These are phyloP conservation scores for Petunia hybrid DNA, from an alignment of 305 asterid species.

Conservation along the genomic window DNA sequence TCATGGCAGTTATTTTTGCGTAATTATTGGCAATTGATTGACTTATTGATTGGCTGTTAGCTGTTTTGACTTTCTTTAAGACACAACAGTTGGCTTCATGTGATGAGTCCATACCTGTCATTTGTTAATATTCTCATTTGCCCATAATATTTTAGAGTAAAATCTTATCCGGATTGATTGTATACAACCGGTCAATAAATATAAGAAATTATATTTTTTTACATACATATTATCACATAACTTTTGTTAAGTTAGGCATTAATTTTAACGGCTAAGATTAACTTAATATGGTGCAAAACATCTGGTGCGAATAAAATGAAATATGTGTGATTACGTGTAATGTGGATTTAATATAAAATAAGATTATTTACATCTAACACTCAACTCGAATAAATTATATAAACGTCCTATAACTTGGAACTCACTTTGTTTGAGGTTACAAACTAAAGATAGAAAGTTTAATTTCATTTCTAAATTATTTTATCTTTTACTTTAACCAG, in stretches of 20 bases:
- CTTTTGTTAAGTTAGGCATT: too few relatives aligned
- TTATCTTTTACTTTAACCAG: not conserved
- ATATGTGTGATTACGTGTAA: not conserved
- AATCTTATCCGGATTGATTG: too few relatives aligned
- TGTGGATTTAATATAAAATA: not conserved
- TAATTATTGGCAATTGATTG: constrained; percentile 56
- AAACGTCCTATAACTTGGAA: not conserved
- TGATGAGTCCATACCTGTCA: constrained; percentile 32
- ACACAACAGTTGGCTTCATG: constrained; percentile 48
- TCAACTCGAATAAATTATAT: not conserved
- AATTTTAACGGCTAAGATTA: too few relatives aligned
- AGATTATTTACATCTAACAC: too few relatives aligned
- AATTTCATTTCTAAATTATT: not conserved
- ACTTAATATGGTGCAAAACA: too few relatives aligned
- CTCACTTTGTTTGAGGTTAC: not conserved
- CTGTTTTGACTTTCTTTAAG: constrained; percentile 45
- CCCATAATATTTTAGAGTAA: not conserved
- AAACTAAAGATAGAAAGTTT: not conserved
- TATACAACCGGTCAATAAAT: too few relatives aligned
- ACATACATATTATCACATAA: too few relatives aligned
- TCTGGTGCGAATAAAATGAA: too few relatives aligned
- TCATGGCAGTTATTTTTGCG: constrained; percentile 44
- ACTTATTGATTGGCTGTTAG: constrained; percentile 51
- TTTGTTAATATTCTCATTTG: constrained; percentile 10
- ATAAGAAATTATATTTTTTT: too few relatives aligned